A percentile compares a stretch with the other conserved stretches of the same genome.
These are phyloP conservation scores for Cystobasidium pallidum DNA, from an alignment of 1,284 basidiomycete species.

Conservation along the genomic window DNA sequence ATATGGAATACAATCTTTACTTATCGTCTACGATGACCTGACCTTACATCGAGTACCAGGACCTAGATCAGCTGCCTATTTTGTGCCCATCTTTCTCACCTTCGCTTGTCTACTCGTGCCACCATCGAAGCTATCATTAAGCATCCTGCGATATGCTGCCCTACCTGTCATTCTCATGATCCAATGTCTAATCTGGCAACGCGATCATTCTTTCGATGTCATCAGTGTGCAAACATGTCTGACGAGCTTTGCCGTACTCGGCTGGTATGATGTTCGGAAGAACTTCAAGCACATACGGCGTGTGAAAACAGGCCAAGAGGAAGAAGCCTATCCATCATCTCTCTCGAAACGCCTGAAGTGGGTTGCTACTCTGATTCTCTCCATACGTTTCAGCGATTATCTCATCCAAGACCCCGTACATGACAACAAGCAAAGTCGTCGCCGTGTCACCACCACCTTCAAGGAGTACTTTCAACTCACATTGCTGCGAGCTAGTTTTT, in stretches of 20 bases:
- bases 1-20: not conserved
- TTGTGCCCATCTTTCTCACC: conserved; percentile 14
- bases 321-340: conserved; percentile 11
- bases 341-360: conserved; percentile 4
- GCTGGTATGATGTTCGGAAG: conserved; percentile 35
- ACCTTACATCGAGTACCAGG: conserved; percentile 37
- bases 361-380: conserved; percentile 20
- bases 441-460: not conserved
- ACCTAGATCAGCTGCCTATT: conserved; percentile 32
- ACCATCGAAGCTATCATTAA: conserved; percentile 8
- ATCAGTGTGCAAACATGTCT: conserved; percentile 34
- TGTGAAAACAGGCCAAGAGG: not conserved
- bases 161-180: conserved; percentile 10
- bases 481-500: not conserved
- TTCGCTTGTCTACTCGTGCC: conserved; percentile 15
- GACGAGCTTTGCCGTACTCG: conserved; percentile 26
- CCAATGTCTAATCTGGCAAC: conserved; percentile 21
- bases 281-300: conserved; percentile 20
- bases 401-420: conserved; percentile 26
- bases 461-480: not conserved
- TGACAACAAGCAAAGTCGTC: conserved; percentile 11
- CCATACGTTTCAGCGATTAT: conserved; percentile 32
- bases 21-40: conserved; percentile 13
- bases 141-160: conserved; percentile 3
- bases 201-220: conserved; percentile 33